Evolutionary conservation across 1,284 basidiomycete genomes (phyloP), one percentile per base, ranked within the genome.

Genomic region (Leccinum subrobustum): DNA sequence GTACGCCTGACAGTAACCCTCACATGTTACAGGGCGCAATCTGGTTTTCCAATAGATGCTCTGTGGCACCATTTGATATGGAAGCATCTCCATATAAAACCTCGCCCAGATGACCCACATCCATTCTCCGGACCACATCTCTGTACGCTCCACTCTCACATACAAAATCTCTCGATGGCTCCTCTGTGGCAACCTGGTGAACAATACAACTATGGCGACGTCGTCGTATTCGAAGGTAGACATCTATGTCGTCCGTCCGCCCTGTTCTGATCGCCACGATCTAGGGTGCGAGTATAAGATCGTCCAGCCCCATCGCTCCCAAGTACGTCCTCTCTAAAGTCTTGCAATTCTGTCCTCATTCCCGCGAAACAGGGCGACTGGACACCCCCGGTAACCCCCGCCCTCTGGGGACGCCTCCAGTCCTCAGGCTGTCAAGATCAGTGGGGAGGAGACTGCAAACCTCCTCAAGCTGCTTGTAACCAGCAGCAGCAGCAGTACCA

Each of bases 261-360:
- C 47, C 47, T 51, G 54, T 31, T 59, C 61, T 68, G 57, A 73
- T 62, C 54, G 12, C 44, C 16, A 37, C 7, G 54, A 58, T 57
- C 52, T 64, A 91, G 88, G 83, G 31, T 71, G 75, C 64, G 75
- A 73, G 56, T 92, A 90, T 78, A 86, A 83, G 73, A 86, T 86
- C 74, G 83, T 90, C 65, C 88, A 90, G 69, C 76, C 86, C 12
- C 89, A 92, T 73, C 75, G 72, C 53, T 89, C 88, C 27, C 86
- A 89, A 79, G 87, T 83, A 60, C 52, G 71, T 63, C 25, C 50
- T 27, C 14, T 50, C 16, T 33, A 9, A 42, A 5, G 16, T 39
- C 29, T 18, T 14, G 8, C 8, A 6, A 35, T 54, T 3, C 9
- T 16, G 1, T 35, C 20, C 57, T 58, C n/a, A 18, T 60, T 66